Conservation (phyloP, 75 land plant species). For the Picea glauca region DNA sequence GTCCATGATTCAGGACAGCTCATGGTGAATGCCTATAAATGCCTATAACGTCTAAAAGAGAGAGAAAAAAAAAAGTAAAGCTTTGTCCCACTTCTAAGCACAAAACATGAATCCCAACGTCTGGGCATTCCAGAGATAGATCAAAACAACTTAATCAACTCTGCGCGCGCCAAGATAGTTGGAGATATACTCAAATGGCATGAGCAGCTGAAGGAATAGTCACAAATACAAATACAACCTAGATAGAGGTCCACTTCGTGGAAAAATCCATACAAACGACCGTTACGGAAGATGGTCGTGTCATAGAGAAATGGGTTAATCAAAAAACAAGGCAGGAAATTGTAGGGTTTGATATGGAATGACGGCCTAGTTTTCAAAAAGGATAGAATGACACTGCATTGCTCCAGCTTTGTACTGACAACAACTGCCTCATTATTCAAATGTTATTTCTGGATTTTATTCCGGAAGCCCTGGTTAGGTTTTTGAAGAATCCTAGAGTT, state of each 20-base stretch:
- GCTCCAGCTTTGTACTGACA: conserved; percentile 67
- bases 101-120: too few species aligned
- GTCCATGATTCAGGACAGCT: too few species aligned
- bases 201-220: not conserved
- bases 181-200: too few species aligned
- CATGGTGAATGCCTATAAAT: too few species aligned
- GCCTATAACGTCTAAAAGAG: too few species aligned
- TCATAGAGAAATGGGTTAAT: conserved; percentile 23
- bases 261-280: conserved; percentile 17
- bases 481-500: conserved; percentile 31
- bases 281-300: conserved; percentile 17
- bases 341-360: conserved; percentile 80
- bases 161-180: too few species aligned
- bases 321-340: conserved; percentile 17
- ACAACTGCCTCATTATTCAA: conserved; percentile 63
- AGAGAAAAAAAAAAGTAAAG: too few species aligned
- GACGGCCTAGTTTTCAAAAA: conserved; percentile 53
- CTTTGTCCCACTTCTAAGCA: too few species aligned
- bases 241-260: not conserved
- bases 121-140: too few species aligned
- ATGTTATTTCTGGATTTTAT: conserved; percentile 39
- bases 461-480: conserved; percentile 37
- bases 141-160: too few species aligned
- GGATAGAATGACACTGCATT: conserved; percentile 47
- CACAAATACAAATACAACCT: not conserved